phyloP scores from a whole-genome alignment of 192 early-diverging fungal species.

The Coemansia sp. region DNA sequence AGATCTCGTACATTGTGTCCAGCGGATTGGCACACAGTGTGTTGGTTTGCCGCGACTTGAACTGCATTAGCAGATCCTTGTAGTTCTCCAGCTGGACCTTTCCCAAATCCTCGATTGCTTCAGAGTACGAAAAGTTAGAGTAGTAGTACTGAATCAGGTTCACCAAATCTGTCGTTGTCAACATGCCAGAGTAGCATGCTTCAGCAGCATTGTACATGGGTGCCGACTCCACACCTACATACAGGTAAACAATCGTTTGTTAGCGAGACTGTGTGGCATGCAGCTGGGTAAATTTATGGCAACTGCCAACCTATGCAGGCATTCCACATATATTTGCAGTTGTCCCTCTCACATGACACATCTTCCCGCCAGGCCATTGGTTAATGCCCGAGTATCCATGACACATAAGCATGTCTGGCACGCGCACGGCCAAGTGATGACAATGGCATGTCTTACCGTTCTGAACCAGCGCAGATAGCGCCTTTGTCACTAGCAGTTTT shows the following conservation, averaged over 20 bases:
- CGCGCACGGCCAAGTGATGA: neutral
- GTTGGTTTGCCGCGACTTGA: conserved; percentile 54
- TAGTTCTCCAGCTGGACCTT: conserved; percentile 56
- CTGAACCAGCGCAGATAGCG: conserved; percentile 87
- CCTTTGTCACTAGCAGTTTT: conserved; percentile 86
- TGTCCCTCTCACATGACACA: neutral
- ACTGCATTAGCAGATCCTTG: conserved; percentile 50
- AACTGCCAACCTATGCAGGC: neutral
- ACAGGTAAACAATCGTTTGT: neutral
- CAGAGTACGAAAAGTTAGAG: conserved; percentile 71
- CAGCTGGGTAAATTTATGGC: neutral
- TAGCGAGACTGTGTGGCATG: neutral
- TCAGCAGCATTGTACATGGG: conserved; percentile 83
- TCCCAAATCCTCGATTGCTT: conserved; percentile 86
- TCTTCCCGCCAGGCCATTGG: neutral
- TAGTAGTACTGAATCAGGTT: conserved; percentile 94
- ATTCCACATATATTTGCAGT: conserved; percentile 3
- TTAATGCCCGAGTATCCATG: neutral
- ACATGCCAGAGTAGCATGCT: conserved; percentile 88
- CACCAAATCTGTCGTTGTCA: conserved; percentile 95
- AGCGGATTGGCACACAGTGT: conserved; percentile 81
- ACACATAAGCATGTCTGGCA: neutral
- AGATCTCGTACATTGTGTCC: conserved; percentile 83
- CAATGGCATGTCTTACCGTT: conserved; percentile 67
- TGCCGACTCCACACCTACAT: conserved; percentile 84